Conservation (phyloP, 148 eudicot species). For the Polygonum maritimum region DNA sequence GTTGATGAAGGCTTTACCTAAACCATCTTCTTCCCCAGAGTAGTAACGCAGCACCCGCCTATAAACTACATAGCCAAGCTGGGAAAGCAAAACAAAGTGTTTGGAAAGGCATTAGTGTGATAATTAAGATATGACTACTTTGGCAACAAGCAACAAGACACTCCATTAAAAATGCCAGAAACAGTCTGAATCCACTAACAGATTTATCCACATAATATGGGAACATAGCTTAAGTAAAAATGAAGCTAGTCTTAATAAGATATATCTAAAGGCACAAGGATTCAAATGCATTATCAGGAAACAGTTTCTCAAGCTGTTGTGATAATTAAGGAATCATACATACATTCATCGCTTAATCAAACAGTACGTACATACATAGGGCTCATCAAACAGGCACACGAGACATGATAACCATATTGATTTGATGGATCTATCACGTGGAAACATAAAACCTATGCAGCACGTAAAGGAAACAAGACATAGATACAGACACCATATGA, state of each 20-base stretch:
- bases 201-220: not conserved
- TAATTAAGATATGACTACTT: not conserved
- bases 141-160: not conserved
- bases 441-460: not conserved
- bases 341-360: not conserved
- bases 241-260: not conserved
- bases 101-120: not conserved
- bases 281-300: not conserved
- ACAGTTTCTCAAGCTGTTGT: not conserved
- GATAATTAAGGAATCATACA: not conserved
- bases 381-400: not conserved
- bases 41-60: constrained; percentile 91
- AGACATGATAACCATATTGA: not conserved
- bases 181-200: not conserved
- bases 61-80: constrained; percentile 88
- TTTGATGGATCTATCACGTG: not conserved
- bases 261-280: not conserved
- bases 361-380: not conserved
- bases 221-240: not conserved
- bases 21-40: constrained; percentile 97
- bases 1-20: constrained; percentile 39
- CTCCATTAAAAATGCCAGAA: not conserved
- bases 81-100: constrained; percentile 21
- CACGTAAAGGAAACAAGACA: not conserved
- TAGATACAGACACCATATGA: not conserved